Evolutionary conservation across 2,329 filamentous ascomycete species (phyloP).

Genomic region (Diaporthe sp.): DNA sequence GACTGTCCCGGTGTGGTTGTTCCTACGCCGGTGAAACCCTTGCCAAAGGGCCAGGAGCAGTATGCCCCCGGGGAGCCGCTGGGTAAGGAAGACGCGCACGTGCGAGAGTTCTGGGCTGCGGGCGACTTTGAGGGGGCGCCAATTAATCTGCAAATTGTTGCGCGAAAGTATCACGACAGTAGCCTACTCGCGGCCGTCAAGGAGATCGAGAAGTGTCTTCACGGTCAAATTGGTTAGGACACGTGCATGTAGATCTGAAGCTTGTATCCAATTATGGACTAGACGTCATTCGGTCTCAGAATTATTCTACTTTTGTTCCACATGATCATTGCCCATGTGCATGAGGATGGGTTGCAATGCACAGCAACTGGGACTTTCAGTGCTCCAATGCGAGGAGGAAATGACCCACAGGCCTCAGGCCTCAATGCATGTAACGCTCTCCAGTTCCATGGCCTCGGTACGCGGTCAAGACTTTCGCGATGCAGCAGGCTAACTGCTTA

Average conservation of each 20-base stretch:
- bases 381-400: too few relatives aligned
- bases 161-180: constrained; percentile 51
- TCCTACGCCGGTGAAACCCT: constrained; percentile 50
- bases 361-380: not conserved
- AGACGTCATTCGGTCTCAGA: not conserved
- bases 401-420: not conserved
- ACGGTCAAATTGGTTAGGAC: not conserved
- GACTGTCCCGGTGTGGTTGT: constrained; percentile 53
- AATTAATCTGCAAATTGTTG: constrained; percentile 50
- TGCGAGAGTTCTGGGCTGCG: constrained; percentile 48
- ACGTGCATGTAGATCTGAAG: not conserved
- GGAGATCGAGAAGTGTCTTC: constrained; percentile 41
- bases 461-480: not conserved
- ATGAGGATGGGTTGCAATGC: not conserved
- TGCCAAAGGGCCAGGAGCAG: constrained; percentile 44
- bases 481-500: constrained; percentile 5
- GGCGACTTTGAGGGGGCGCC: constrained; percentile 51
- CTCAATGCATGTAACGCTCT: not conserved
- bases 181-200: constrained; percentile 48
- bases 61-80: constrained; percentile 45
- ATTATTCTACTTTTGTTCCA: not conserved
- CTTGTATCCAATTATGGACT: not conserved
- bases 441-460: not conserved
- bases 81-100: constrained; percentile 48
- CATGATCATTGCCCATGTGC: not conserved